These are phyloP conservation scores for Hypoxylon sp. DNA, from an alignment of 2,329 filamentous ascomycete genomes.

Conservation along the genomic window DNA sequence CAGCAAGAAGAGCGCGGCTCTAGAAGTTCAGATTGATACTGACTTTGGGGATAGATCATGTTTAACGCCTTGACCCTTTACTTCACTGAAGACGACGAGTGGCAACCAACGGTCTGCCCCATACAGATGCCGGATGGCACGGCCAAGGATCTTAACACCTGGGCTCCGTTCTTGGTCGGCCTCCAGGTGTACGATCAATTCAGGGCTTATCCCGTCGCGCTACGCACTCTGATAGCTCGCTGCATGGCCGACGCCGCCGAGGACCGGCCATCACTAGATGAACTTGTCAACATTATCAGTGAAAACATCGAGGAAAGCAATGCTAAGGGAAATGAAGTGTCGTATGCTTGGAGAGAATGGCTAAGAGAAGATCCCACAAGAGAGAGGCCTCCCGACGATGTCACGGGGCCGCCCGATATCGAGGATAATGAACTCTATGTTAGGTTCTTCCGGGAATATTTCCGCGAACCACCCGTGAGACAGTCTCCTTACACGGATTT, in stretches of 20 bases:
- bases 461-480: conserved; percentile 18
- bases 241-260: conserved; percentile 32
- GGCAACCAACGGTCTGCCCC: conserved; percentile 23
- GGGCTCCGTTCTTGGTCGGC: conserved; percentile 36
- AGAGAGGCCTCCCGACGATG: conserved; percentile 14
- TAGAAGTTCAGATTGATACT: neutral
- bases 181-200: conserved; percentile 17
- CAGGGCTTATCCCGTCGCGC: conserved; percentile 6
- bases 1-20: neutral
- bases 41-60: conserved; percentile 30
- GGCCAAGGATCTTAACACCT: conserved; percentile 20
- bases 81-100: conserved; percentile 29
- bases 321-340: conserved; percentile 4
- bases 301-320: conserved; percentile 21
- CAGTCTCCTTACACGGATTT: conserved; percentile 20
- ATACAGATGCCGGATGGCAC: conserved; percentile 31
- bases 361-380: neutral
- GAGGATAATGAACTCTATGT: conserved; percentile 26
- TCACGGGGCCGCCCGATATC: conserved; percentile 18
- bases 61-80: conserved; percentile 31
- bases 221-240: conserved; percentile 36
- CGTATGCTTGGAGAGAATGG: conserved; percentile 1
- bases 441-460: conserved; percentile 35
- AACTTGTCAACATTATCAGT: conserved; percentile 24
- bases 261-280: conserved; percentile 27